phyloP scores from a whole-genome alignment of 371 early-diverging fungal genomes.

The Mortierella sp. region DNA sequence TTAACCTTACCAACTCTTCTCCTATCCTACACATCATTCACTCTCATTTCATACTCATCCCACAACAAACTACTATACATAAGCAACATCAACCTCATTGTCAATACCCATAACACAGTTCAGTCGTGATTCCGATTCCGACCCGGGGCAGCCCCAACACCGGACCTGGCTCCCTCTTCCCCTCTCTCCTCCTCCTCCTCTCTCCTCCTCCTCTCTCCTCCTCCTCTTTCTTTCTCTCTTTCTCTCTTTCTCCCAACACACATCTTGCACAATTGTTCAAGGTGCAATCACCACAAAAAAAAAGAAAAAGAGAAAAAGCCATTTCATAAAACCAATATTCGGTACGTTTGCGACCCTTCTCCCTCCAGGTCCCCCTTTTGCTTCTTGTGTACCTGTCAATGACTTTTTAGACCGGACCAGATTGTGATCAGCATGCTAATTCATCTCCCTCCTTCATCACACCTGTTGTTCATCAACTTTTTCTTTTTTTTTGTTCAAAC shows the following conservation, averaged over 20 bases:
- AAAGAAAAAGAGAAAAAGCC: background rate
- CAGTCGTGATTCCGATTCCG: background rate
- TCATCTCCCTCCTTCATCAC: background rate
- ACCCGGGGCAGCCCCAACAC: background rate
- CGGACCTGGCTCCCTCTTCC: slow-evolving; percentile 6
- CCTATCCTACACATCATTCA: background rate
- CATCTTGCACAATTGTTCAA: too few relatives aligned
- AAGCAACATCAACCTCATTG: background rate
- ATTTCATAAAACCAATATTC: background rate
- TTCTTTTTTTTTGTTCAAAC: background rate
- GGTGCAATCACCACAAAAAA: too few relatives aligned
- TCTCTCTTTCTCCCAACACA: background rate
- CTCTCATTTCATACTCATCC: too few relatives aligned
- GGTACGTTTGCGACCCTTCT: background rate
- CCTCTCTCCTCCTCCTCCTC: background rate
- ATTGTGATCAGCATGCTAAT: slow-evolving; percentile 2
- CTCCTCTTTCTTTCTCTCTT: background rate
- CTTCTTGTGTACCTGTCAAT: background rate
- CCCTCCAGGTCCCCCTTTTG: background rate
- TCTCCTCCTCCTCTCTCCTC: too few relatives aligned
- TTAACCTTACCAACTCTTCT: background rate
- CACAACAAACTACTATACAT: background rate
- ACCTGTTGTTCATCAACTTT: background rate
- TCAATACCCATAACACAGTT: background rate
- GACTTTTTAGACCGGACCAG: background rate